Evolutionary conservation across 2,329 filamentous ascomycete species (phyloP), one percentile per base, ranked within the genome.

Genomic region (Alternaria longipes): DNA sequence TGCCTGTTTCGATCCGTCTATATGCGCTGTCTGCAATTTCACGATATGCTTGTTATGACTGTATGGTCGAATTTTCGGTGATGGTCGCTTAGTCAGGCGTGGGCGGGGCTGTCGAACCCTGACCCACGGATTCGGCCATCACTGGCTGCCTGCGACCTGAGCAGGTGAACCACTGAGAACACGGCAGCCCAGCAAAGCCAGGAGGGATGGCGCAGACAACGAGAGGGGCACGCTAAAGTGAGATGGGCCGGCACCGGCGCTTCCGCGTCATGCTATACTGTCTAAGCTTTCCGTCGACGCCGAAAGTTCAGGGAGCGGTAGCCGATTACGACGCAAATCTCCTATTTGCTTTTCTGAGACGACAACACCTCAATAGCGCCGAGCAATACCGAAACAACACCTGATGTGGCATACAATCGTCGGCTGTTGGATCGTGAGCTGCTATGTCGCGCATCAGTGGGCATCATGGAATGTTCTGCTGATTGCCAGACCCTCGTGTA

Each of bases 21-120:
- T 12, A 28, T 18, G 18, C 18, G 34, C 20, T 28, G 49, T 53
- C 22, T 28, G 8, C 20, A 24, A 44, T 32, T 14, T 41, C 46
- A 54, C 34, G 49, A 59, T 56, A 50, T 50, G 52, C 36, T 42
- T 20, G 56, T 16, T 38, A 38, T 61, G 54, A 54, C 30, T 58
- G 54, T 41, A 16, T 32, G 24, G 36, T 45, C 16, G 55, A 67
- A 70, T 60, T 67, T 71, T 67, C 59, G 38, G 66, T 56, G 34
- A 70, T 60, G 40, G 47, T 63, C 54, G 67, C 67, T 71, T 71
- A 71, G 66, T 71, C 63, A 71, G 22, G 42, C 22, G 18, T 26
- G 20, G 38, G 50, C 12, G 50, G 67, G 68, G 56, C 18, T 54
- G 44, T 16, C 42, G 18, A 26, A 28, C 46, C 46, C 41, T 50